Percentiles rank a stretch among this genome's conserved stretches.
These are phyloP conservation scores for Musa acuminata DNA, from an alignment of 176 grass and related monocot species.

Conservation along the genomic window DNA sequence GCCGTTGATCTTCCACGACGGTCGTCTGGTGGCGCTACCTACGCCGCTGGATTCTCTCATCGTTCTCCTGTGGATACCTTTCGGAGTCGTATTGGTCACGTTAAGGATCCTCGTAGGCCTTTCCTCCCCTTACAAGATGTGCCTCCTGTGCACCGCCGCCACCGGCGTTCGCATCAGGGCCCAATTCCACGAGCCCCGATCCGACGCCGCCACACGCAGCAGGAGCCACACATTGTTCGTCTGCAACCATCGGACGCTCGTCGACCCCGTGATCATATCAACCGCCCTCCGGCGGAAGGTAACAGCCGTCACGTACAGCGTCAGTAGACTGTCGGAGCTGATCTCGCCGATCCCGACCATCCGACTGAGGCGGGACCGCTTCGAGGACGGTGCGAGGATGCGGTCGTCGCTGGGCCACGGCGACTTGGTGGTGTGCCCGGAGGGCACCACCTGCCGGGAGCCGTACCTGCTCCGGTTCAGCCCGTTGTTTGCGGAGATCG, in stretches of 20 bases:
- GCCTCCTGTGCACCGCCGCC: conserved; percentile 19
- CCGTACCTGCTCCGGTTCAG: conserved; percentile 14
- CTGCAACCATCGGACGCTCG: conserved; percentile 66
- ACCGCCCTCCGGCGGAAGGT: conserved; percentile 38
- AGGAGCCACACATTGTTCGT: conserved; percentile 30
- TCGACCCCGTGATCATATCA: conserved; percentile 58
- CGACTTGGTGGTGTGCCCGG: background rate
- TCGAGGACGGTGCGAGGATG: background rate
- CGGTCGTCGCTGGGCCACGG: background rate
- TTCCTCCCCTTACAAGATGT: conserved; percentile 24
- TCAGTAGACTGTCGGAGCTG: conserved; percentile 44
- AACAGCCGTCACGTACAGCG: conserved; percentile 55
- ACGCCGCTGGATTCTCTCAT: conserved; percentile 23
- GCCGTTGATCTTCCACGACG: conserved; percentile 63
- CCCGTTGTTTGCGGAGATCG: background rate
- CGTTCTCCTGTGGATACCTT: conserved; percentile 35
- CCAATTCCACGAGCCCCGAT: background rate
- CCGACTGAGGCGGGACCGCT: background rate
- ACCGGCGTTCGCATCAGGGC: conserved; percentile 37
- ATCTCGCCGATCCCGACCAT: conserved; percentile 30
- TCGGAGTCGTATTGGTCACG: conserved; percentile 29
- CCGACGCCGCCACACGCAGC: background rate
- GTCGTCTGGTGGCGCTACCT: conserved; percentile 30
- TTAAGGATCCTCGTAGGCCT: conserved; percentile 31
- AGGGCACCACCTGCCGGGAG: conserved; percentile 15